Evolutionary conservation across 306 rosid genomes (phyloP).

Genomic region (Prinsepia uniflora): DNA sequence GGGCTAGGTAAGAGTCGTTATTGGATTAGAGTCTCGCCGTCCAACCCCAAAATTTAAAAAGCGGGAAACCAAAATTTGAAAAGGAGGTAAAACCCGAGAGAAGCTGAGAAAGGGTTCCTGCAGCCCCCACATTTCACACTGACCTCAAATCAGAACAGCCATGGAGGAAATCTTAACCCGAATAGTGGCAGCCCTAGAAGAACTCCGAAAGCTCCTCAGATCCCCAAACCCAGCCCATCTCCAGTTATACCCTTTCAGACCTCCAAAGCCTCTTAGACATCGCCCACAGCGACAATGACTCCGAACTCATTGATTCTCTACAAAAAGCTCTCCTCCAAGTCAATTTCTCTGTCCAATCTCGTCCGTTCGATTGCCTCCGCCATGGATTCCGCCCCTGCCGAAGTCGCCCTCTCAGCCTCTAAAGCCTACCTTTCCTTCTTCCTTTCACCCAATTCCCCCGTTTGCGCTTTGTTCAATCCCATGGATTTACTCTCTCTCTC

Average conservation of each 20-base stretch:
- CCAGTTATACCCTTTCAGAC: conserved; percentile 49
- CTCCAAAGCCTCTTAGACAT: conserved; percentile 52
- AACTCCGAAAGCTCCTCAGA: conserved; percentile 26
- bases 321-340: conserved; percentile 51
- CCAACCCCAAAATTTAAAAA: too few relatives aligned
- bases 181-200: conserved; percentile 55
- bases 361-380: conserved; percentile 51
- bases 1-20: too few relatives aligned
- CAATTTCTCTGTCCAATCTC: conserved; percentile 56
- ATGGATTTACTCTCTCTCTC: conserved; percentile 73
- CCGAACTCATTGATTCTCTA: conserved; percentile 38
- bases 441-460: conserved; percentile 70
- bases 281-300: conserved; percentile 19
- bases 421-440: conserved; percentile 65
- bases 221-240: conserved; percentile 39
- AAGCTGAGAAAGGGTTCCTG: neutral
- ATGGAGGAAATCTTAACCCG: conserved; percentile 57
- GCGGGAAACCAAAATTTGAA: conserved; percentile 23
- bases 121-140: neutral
- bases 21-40: too few relatives aligned
- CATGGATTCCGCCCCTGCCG: conserved; percentile 62
- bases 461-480: conserved; percentile 78
- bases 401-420: conserved; percentile 58
- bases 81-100: neutral
- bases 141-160: conserved; percentile 13